These are phyloP conservation scores for Ganoderma sp. DNA, from an alignment of 1,284 basidiomycete genomes.

Conservation along the genomic window DNA sequence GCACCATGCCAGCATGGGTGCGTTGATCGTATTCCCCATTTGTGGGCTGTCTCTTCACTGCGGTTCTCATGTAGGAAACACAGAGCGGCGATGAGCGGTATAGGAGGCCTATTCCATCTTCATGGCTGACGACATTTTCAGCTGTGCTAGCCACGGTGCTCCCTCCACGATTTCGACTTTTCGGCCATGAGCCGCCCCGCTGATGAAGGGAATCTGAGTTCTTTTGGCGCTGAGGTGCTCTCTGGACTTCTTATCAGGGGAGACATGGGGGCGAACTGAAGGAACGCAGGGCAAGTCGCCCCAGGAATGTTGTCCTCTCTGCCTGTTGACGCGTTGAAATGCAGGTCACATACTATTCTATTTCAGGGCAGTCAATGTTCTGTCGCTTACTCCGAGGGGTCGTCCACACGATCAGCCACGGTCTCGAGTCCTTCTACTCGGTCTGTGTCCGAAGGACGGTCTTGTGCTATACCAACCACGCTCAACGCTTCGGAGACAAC, in stretches of 20 bases:
- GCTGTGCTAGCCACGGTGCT: neutral
- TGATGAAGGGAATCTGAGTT: too few relatives aligned
- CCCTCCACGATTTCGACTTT: slow-evolving; percentile 26
- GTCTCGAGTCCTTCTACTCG: slow-evolving; percentile 9
- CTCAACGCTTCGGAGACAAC: too few relatives aligned
- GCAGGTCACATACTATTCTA: too few relatives aligned
- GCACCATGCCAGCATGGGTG: slow-evolving; percentile 27
- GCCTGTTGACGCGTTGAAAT: too few relatives aligned
- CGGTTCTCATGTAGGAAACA: slow-evolving; percentile 9
- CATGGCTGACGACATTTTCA: neutral
- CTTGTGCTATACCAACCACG: too few relatives aligned
- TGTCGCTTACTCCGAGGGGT: neutral
- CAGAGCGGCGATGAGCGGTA: slow-evolving; percentile 4
- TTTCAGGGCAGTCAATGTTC: too few relatives aligned
- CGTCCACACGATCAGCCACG: neutral
- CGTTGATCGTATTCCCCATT: neutral
- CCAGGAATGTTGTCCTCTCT: too few relatives aligned
- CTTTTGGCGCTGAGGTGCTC: too few relatives aligned
- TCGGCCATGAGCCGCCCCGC: slow-evolving; percentile 12
- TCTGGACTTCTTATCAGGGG: too few relatives aligned
- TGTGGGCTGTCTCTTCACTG: neutral
- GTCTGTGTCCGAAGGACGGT: too few relatives aligned
- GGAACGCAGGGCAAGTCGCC: too few relatives aligned
- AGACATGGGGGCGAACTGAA: too few relatives aligned
- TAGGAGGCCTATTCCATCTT: slow-evolving; percentile 19